Conservation (phyloP, 805 yeast species). For the Yamadazyma ubonensis region DNA sequence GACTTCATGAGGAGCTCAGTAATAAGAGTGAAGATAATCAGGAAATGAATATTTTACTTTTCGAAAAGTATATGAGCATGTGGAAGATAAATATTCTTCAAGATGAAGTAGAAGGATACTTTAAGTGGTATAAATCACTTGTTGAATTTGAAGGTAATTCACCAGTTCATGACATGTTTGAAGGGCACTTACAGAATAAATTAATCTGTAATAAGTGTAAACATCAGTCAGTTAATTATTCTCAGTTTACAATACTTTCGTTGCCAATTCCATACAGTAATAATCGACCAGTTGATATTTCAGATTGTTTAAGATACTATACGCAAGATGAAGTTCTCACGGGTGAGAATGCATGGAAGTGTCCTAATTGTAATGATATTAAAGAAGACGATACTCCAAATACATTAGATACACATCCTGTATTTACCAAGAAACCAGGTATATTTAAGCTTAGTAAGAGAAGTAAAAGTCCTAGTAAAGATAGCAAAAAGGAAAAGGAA, state of each 20-base stretch:
- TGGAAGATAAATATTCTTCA: constrained; percentile 33
- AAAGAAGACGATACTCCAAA: constrained; percentile 14
- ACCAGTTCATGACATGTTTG: constrained; percentile 64
- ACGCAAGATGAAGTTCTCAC: constrained; percentile 61
- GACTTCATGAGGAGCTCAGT: constrained; percentile 64
- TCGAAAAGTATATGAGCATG: constrained; percentile 26
- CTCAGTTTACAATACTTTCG: constrained; percentile 62
- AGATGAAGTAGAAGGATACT: constrained; percentile 49
- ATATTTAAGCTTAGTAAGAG: constrained; percentile 34
- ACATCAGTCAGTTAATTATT: constrained; percentile 55
- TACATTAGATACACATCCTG: constrained; percentile 35
- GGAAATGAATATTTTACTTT: constrained; percentile 21
- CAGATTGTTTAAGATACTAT: constrained; percentile 63
- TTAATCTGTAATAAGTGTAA: constrained; percentile 67
- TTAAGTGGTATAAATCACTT: constrained; percentile 57
- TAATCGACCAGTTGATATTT: constrained; percentile 39
- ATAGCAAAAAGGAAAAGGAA: constrained; percentile 22
- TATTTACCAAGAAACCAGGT: constrained; percentile 36
- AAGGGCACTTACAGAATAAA: constrained; percentile 70
- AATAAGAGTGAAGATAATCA: constrained; percentile 20
- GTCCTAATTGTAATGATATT: constrained; percentile 62
- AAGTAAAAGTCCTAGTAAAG: constrained; percentile 35
- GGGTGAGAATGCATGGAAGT: constrained; percentile 84
- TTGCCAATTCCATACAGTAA: constrained; percentile 52
- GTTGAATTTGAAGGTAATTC: constrained; percentile 60